A percentile compares a stretch with the other conserved stretches of the same genome.
These are phyloP conservation scores for Oryza coarctata DNA, from an alignment of 176 grass and related monocot genomes.

Conservation along the genomic window DNA sequence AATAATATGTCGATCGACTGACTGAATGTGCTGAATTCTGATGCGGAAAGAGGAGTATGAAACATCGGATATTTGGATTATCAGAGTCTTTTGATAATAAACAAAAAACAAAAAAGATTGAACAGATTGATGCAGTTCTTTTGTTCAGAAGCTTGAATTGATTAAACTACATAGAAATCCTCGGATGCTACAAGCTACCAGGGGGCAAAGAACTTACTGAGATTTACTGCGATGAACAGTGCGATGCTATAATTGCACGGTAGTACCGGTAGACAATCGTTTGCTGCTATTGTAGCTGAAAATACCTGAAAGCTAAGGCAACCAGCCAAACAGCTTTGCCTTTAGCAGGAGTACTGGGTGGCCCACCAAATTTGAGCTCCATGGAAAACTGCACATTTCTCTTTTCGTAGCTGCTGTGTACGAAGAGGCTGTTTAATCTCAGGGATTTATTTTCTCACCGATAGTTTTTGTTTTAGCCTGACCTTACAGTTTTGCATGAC, in stretches of 20 bases:
- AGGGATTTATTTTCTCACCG: too few relatives aligned
- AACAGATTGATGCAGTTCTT: not conserved
- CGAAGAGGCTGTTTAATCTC: not conserved
- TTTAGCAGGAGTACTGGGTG: not conserved
- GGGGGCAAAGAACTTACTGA: constrained; percentile 10
- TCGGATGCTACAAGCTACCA: not conserved
- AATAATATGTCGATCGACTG: not conserved
- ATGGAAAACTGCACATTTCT: not conserved
- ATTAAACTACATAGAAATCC: not conserved
- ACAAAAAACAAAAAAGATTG: not conserved
- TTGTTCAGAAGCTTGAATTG: not conserved
- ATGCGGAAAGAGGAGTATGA: not conserved
- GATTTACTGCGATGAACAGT: not conserved
- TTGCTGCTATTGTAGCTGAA: not conserved
- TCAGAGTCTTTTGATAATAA: not conserved
- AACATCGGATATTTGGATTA: not conserved
- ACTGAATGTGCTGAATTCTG: not conserved
- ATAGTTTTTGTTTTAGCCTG: too few relatives aligned
- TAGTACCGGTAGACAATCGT: constrained; percentile 6
- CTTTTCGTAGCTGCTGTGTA: not conserved
- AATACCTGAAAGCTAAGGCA: not conserved
- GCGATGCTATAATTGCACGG: constrained; percentile 7
- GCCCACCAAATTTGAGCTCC: not conserved
- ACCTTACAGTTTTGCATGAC: too few relatives aligned
- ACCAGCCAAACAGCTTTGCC: not conserved